A percentile compares a stretch with the other conserved stretches of the same genome.
Conservation (phyloP, 2,329 filamentous ascomycete species). For the Diatrype stigma region DNA sequence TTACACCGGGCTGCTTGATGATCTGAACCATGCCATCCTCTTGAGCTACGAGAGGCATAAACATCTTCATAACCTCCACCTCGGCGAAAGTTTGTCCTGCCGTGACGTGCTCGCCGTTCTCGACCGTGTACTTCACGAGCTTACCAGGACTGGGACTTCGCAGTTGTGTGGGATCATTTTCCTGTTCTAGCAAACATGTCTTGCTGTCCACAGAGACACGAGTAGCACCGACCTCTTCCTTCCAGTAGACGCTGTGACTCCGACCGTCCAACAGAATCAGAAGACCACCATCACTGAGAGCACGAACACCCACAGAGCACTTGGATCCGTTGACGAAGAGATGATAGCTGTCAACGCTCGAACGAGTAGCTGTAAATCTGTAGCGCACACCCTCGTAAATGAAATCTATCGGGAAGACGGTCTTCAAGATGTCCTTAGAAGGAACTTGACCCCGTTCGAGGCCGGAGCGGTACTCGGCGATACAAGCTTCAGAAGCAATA, state of each 20-base stretch:
- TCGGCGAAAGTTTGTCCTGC: slow-evolving; percentile 93
- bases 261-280: slow-evolving; percentile 85
- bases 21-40: slow-evolving; percentile 96
- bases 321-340: slow-evolving; percentile 99
- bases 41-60: slow-evolving; percentile 94
- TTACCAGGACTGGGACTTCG: slow-evolving; percentile 94
- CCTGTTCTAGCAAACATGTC: slow-evolving; percentile 95
- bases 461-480: slow-evolving; percentile 80
- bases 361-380: slow-evolving; percentile 95
- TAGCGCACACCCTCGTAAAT: slow-evolving; percentile 96
- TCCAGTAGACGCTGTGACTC: slow-evolving; percentile 99
- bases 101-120: slow-evolving; percentile 89
- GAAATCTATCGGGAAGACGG: slow-evolving; percentile 95
- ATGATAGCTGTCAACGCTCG: slow-evolving; percentile 90
- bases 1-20: slow-evolving; percentile 98
- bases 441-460: slow-evolving; percentile 97
- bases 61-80: slow-evolving; percentile 99
- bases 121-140: slow-evolving; percentile 95
- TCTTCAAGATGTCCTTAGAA: slow-evolving; percentile 94
- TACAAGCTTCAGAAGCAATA: slow-evolving; percentile 84
- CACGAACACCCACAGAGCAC: slow-evolving; percentile 86
- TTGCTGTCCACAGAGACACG: slow-evolving; percentile 96
- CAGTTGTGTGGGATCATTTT: slow-evolving; percentile 97
- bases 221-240: slow-evolving; percentile 94
- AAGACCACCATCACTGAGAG: slow-evolving; percentile 89